A percentile compares a stretch with the other conserved stretches of the same genome.
Evolutionary conservation across 768 basidiomycete genomes (phyloP).

Genomic region (Mycena vulgaris): DNA sequence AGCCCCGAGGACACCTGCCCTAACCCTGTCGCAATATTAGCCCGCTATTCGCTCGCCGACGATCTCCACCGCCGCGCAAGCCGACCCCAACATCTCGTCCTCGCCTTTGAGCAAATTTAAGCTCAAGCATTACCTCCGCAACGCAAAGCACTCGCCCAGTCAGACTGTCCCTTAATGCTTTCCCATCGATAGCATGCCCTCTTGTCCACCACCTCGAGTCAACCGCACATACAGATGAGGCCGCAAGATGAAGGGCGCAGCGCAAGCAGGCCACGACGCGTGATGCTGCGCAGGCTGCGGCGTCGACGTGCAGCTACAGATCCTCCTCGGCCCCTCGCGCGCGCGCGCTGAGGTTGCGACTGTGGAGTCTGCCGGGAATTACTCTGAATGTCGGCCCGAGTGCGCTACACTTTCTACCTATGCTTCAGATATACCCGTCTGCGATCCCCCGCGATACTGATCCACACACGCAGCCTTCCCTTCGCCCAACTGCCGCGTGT

Average conservation of each 20-base stretch:
- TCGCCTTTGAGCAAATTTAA: too few species aligned
- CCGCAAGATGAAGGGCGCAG: constrained; percentile 21
- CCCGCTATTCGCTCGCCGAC: too few species aligned
- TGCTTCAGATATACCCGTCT: background rate
- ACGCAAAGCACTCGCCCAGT: too few species aligned
- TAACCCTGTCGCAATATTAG: too few species aligned
- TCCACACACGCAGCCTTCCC: constrained; percentile 59
- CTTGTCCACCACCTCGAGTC: too few species aligned
- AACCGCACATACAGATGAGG: constrained; percentile 15
- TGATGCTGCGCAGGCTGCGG: constrained; percentile 23
- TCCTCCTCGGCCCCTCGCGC: too few species aligned
- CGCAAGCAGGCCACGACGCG: constrained; percentile 7
- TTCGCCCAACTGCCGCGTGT: constrained; percentile 63
- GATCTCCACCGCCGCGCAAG: too few species aligned
- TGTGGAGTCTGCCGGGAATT: constrained; percentile 54
- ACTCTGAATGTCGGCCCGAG: constrained; percentile 73
- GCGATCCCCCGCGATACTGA: constrained; percentile 65
- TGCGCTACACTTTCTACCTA: constrained; percentile 45
- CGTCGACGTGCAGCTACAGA: background rate
- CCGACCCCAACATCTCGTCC: too few species aligned
- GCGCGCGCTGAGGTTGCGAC: constrained; percentile 9
- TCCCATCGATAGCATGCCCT: too few species aligned
- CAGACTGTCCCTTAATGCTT: too few species aligned
- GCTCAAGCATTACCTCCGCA: too few species aligned
- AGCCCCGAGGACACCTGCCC: too few species aligned